Conservation (phyloP, 2,329 filamentous ascomycete genomes). For the Thelonectria olida region DNA sequence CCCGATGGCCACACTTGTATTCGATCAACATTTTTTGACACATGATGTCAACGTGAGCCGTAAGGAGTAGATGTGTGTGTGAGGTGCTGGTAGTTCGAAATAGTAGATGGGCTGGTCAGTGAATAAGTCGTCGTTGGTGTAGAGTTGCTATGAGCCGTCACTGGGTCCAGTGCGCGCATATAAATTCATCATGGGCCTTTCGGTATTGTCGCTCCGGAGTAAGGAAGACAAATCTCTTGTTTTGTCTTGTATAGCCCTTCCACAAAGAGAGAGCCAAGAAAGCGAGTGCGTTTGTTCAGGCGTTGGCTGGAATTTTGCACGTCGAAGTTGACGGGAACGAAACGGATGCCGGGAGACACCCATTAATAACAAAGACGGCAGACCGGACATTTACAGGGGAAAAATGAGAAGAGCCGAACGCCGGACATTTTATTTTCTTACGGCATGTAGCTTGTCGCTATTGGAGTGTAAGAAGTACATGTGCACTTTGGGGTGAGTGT, state of each 20-base stretch:
- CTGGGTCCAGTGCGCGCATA: background rate
- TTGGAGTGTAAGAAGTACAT: background rate
- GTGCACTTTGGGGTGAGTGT: background rate
- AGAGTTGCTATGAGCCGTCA: conserved; percentile 8
- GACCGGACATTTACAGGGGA: background rate
- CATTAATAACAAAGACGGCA: background rate
- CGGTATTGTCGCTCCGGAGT: background rate
- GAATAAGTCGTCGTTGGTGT: background rate
- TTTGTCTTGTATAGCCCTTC: background rate
- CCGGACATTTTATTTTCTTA: conserved; percentile 16
- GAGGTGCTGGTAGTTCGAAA: background rate
- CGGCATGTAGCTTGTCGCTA: background rate
- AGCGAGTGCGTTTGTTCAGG: background rate
- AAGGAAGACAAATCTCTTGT: background rate
- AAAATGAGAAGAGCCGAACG: conserved; percentile 13
- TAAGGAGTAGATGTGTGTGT: background rate
- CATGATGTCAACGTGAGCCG: conserved; percentile 34
- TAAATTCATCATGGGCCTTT: conserved; percentile 6
- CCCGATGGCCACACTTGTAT: conserved; percentile 49
- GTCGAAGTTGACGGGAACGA: background rate
- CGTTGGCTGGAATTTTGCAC: background rate
- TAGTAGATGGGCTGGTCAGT: background rate
- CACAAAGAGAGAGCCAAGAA: background rate
- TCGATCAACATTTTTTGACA: conserved; percentile 46
- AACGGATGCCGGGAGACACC: background rate